These are phyloP conservation scores for Pythium sp. DNA, from an alignment of 352 stramenopile species.

Conservation along the genomic window DNA sequence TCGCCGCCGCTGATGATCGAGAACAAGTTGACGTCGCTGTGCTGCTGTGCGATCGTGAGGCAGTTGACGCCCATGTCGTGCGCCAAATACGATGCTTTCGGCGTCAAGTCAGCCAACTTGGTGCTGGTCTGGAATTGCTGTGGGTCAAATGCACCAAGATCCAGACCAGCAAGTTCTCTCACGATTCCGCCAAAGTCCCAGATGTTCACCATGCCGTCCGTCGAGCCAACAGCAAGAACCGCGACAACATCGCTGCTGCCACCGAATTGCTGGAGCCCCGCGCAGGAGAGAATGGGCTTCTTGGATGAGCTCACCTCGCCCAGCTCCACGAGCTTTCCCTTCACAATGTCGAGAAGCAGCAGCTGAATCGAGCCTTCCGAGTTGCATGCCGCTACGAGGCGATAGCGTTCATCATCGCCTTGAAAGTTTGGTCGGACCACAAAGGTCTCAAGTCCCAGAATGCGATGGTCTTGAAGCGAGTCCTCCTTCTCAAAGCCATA, in stretches of 20 bases:
- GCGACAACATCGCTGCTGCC: slow-evolving; percentile 18
- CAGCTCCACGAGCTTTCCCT: slow-evolving; percentile 32
- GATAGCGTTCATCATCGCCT: slow-evolving; percentile 26
- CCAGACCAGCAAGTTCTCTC: slow-evolving; percentile 15
- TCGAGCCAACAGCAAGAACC: slow-evolving; percentile 74
- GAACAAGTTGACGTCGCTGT: slow-evolving; percentile 27
- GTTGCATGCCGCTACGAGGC: slow-evolving; percentile 65
- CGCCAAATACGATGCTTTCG: slow-evolving; percentile 56
- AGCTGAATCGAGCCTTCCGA: slow-evolving; percentile 72
- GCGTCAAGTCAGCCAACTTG: slow-evolving; percentile 31
- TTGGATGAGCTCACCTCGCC: slow-evolving; percentile 56
- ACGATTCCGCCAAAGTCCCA: slow-evolving; percentile 53
- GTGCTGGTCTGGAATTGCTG: not conserved
- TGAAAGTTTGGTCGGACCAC: slow-evolving; percentile 14
- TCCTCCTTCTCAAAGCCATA: slow-evolving; percentile 56
- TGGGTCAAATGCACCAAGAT: not conserved
- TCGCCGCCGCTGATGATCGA: slow-evolving; percentile 78
- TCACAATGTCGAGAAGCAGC: slow-evolving; percentile 50
- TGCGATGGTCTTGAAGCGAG: slow-evolving; percentile 78
- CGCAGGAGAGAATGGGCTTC: slow-evolving; percentile 81
- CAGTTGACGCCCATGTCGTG: slow-evolving; percentile 87
- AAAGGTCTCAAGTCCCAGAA: slow-evolving; percentile 72
- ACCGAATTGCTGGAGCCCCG: slow-evolving; percentile 33
- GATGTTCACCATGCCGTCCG: slow-evolving; percentile 75
- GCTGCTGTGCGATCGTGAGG: slow-evolving; percentile 29